Percentiles rank a stretch among this genome's conserved stretches.
These are phyloP conservation scores for Cercospora citrullina DNA, from an alignment of 2,329 filamentous ascomycete genomes.

Conservation along the genomic window DNA sequence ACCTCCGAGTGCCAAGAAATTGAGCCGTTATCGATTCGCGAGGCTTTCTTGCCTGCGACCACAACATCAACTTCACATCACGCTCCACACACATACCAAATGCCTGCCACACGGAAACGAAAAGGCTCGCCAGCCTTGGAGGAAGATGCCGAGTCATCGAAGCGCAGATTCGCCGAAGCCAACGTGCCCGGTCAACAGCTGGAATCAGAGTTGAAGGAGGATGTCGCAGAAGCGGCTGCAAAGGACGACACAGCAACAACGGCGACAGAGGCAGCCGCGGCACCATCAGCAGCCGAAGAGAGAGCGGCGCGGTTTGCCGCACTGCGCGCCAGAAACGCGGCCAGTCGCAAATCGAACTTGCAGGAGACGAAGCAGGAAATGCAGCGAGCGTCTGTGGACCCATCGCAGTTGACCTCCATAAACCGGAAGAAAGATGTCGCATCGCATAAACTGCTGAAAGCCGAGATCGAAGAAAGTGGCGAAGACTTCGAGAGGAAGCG, in stretches of 20 bases:
- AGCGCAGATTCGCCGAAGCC: slow-evolving; percentile 39
- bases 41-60: neutral
- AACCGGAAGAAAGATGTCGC: slow-evolving; percentile 84
- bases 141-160: slow-evolving; percentile 36
- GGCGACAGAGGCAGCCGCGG: slow-evolving; percentile 32
- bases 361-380: slow-evolving; percentile 83
- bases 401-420: slow-evolving; percentile 73
- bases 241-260: slow-evolving; percentile 20
- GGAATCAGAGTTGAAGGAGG: slow-evolving; percentile 17
- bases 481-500: slow-evolving; percentile 97
- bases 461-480: slow-evolving; percentile 78
- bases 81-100: slow-evolving; percentile 4
- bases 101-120: slow-evolving; percentile 37
- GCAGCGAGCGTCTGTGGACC: slow-evolving; percentile 74
- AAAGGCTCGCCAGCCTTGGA: slow-evolving; percentile 41
- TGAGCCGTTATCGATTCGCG: neutral
- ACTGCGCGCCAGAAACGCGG: slow-evolving; percentile 67
- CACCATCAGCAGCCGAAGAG: slow-evolving; percentile 54
- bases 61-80: slow-evolving; percentile 5
- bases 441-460: slow-evolving; percentile 88
- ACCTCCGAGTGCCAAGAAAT: slow-evolving; percentile 2
- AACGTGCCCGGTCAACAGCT: slow-evolving; percentile 17
- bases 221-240: slow-evolving; percentile 15
- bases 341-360: slow-evolving; percentile 68
- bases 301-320: slow-evolving; percentile 80